phyloP scores from a whole-genome alignment of 441 rosid species.

The Bocquillonia castaneifolia region DNA sequence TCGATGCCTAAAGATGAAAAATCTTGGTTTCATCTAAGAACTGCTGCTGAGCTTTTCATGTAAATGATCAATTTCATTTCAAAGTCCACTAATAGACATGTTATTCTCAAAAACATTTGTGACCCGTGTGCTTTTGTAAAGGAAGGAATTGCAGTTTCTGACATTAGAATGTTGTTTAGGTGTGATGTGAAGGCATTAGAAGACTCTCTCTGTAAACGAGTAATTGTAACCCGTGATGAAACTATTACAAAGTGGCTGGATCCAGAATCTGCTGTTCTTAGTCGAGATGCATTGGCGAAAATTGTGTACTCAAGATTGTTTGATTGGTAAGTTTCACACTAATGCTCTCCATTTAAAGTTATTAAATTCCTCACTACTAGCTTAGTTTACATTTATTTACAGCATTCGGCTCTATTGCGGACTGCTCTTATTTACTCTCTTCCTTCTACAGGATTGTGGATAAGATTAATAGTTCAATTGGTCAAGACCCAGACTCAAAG shows the following conservation, averaged over 20 bases:
- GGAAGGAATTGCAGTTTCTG: conserved; percentile 20
- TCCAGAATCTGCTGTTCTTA: conserved; percentile 78
- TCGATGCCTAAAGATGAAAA: conserved; percentile 87
- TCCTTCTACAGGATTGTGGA: conserved; percentile 70
- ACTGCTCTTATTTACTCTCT: conserved; percentile 15
- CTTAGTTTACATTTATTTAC: conserved; percentile 7
- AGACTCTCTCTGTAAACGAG: conserved; percentile 93
- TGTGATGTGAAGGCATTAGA: conserved; percentile 80
- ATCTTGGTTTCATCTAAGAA: conserved; percentile 77
- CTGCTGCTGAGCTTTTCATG: conserved; percentile 86
- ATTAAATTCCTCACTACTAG: conserved; percentile 18
- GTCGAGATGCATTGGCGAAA: conserved; percentile 95
- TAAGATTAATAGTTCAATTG: conserved; percentile 78
- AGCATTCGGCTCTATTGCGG: conserved; percentile 1
- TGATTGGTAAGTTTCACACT: conserved; percentile 76
- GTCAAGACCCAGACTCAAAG: conserved; percentile 85
- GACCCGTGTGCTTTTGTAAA: conserved; percentile 12
- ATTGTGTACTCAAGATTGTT: conserved; percentile 82
- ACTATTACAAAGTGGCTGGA: conserved; percentile 93
- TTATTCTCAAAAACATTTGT: conserved; percentile 8
- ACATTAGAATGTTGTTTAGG: conserved; percentile 39
- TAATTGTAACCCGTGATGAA: conserved; percentile 95
- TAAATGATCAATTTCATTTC: conserved; percentile 31
- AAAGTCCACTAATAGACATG: conserved; percentile 11
- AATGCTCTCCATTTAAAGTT: conserved; percentile 10